These are phyloP conservation scores for Oryza rufipogon DNA, from an alignment of 176 grass and related monocot species.

Conservation along the genomic window DNA sequence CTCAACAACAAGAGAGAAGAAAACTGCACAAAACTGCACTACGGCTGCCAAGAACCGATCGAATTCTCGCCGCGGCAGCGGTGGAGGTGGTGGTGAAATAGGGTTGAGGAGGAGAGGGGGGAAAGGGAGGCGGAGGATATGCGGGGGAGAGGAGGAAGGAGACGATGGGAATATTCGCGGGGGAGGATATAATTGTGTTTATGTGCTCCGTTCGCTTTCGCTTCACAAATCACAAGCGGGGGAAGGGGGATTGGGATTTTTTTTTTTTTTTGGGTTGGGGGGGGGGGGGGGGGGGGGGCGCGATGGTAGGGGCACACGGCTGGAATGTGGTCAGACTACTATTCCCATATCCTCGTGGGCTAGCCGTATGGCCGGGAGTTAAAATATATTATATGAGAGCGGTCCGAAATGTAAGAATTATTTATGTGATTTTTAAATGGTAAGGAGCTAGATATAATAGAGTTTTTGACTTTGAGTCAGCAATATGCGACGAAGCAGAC, in stretches of 20 bases:
- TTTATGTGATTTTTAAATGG: too few species aligned
- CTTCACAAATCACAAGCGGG: neutral
- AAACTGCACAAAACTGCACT: neutral
- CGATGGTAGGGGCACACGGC: neutral
- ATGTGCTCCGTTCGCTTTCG: neutral
- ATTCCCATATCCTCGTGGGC: too few species aligned
- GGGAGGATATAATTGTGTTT: slow-evolving; percentile 30
- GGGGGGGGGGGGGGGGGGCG: neutral
- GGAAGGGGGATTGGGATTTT: neutral
- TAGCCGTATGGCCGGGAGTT: too few species aligned
- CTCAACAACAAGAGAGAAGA: neutral
- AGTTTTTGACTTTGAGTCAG: too few species aligned
- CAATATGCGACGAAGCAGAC: too few species aligned
- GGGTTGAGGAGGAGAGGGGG: neutral
- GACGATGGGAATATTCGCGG: slow-evolving; percentile 47
- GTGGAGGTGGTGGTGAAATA: slow-evolving; percentile 43
- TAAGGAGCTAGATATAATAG: too few species aligned
- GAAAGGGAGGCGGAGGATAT: slow-evolving; percentile 28
- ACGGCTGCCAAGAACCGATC: neutral
- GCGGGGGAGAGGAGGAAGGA: slow-evolving; percentile 31
- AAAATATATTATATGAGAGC: too few species aligned
- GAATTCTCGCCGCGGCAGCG: neutral
- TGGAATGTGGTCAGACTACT: neutral
- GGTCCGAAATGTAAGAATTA: too few species aligned
- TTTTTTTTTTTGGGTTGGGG: too few species aligned